Percentiles rank a stretch among this genome's conserved stretches.
These are phyloP conservation scores for Aspergillus glaucus DNA, from an alignment of 2,329 filamentous ascomycete genomes.

Conservation along the genomic window DNA sequence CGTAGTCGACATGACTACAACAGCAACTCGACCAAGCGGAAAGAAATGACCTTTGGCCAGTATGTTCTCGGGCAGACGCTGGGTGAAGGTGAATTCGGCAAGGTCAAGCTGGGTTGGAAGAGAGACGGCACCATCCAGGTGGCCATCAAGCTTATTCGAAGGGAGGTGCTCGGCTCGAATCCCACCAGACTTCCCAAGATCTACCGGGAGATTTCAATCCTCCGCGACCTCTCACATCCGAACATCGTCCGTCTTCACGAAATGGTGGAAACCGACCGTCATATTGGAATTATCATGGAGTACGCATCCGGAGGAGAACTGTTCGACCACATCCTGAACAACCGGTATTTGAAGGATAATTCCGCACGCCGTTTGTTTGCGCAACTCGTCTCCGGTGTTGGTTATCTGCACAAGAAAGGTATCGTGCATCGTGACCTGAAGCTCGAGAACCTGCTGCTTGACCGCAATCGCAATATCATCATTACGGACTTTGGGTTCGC, in stretches of 20 bases:
- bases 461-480: conserved; percentile 97
- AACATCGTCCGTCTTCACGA: conserved; percentile 97
- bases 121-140: conserved; percentile 89
- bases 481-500: conserved; percentile 99
- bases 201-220: conserved; percentile 89
- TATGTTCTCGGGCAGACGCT: conserved; percentile 95
- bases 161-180: conserved; percentile 82
- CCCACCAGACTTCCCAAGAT: conserved; percentile 90
- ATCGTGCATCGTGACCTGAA: conserved; percentile 97
- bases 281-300: conserved; percentile 97
- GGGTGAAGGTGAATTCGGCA: conserved; percentile 96
- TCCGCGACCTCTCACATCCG: conserved; percentile 80
- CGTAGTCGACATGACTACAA: conserved; percentile 53
- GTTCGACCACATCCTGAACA: conserved; percentile 96
- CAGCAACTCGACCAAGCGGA: conserved; percentile 56
- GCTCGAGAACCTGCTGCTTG: conserved; percentile 87
- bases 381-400: conserved; percentile 91
- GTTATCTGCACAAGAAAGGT: conserved; percentile 96
- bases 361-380: conserved; percentile 87
- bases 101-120: conserved; percentile 98
- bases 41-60: conserved; percentile 85
- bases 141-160: conserved; percentile 94
- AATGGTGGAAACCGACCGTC: conserved; percentile 95
- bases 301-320: conserved; percentile 96
- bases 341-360: conserved; percentile 91